Base-by-base conservation (phyloP, 2,329 filamentous ascomycete species). In the Thielaviopsis cerberus region DNA sequence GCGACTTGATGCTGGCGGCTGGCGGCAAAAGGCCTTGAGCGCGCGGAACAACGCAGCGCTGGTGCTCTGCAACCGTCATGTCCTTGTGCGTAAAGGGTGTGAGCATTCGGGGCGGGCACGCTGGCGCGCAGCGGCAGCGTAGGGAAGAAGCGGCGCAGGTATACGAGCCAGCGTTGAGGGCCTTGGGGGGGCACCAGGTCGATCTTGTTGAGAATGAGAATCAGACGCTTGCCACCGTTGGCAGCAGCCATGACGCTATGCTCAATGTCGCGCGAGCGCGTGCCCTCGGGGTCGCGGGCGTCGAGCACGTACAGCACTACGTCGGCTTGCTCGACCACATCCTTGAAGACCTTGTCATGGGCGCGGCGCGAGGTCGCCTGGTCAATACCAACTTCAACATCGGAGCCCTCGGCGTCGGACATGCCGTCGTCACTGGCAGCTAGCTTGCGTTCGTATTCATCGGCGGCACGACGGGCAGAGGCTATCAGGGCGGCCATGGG, bases 311-410 rank as follows among this genome's bases (percentile, higher is more conserved):
- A 96, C 56, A 96, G 80, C 37, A 96, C 78, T 26, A 96, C 89
- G 68, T 96, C 90, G 54, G 90, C 86, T 62, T 86, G 80, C 62
- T 94, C 87, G 34, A 94, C 82, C 17, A 96, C 89, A 67, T 88
- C 80, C 75, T 95, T 95, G 78, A 95, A 96, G 65, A 94, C 82
- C 75, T 94, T 95, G 77, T 95, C 89, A 71, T 91, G 95, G 57
- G 88, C 87, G 70, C 83, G 88, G 66, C 89, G 81, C 56, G 90
- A 95, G 2, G 79, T 77, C 6, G 78, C 76, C 55, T 77, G 71
- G 17, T 74, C 75, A 60, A 76, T 72, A 22, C 72, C 73, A 41
- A 80, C 70, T 51, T 76, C 73, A 45, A 73, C 71, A 24, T 71
- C 73, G n/a, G 69, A 75, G 30, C 79, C 77, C 15, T 76, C 76